phyloP scores from a whole-genome alignment of 139 green algal genomes.

The Micractinium conductrix region DNA sequence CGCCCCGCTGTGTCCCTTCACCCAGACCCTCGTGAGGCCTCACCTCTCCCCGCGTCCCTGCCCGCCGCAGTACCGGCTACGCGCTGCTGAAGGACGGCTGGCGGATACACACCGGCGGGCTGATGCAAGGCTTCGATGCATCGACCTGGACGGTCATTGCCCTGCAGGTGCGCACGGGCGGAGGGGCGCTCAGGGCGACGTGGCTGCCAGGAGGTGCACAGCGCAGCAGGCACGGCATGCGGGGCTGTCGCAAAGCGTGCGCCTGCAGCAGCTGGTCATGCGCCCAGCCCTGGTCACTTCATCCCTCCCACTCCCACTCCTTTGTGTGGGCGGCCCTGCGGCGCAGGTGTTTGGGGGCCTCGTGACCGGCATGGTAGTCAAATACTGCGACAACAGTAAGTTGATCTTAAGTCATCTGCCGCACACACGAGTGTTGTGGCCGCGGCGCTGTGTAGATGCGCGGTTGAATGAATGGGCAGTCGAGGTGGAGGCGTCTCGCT shows the following conservation, averaged over 20 bases:
- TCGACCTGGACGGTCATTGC: slow-evolving; percentile 55
- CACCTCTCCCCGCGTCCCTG: background rate
- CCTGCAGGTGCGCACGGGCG: slow-evolving; percentile 41
- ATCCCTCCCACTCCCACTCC: background rate
- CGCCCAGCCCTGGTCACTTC: background rate
- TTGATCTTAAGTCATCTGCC: too few species aligned
- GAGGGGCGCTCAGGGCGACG: background rate
- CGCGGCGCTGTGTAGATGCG: too few species aligned
- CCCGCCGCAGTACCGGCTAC: slow-evolving; percentile 39
- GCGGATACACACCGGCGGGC: slow-evolving; percentile 28
- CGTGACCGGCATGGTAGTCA: slow-evolving; percentile 68
- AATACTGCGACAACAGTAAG: slow-evolving; percentile 68
- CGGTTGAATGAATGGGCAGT: too few species aligned
- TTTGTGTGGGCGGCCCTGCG: too few species aligned
- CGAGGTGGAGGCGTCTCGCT: too few species aligned
- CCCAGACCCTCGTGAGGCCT: background rate
- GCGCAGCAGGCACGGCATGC: too few species aligned
- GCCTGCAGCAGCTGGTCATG: too few species aligned
- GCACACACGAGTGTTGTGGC: too few species aligned
- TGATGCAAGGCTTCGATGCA: slow-evolving; percentile 55
- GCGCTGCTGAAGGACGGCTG: slow-evolving; percentile 46
- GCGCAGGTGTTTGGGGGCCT: slow-evolving; percentile 67
- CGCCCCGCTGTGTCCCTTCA: background rate
- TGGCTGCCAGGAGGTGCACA: background rate
- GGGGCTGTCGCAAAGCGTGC: background rate